These are phyloP conservation scores for Xylariaceae sp. DNA, from an alignment of 2,329 filamentous ascomycete genomes.

Conservation along the genomic window DNA sequence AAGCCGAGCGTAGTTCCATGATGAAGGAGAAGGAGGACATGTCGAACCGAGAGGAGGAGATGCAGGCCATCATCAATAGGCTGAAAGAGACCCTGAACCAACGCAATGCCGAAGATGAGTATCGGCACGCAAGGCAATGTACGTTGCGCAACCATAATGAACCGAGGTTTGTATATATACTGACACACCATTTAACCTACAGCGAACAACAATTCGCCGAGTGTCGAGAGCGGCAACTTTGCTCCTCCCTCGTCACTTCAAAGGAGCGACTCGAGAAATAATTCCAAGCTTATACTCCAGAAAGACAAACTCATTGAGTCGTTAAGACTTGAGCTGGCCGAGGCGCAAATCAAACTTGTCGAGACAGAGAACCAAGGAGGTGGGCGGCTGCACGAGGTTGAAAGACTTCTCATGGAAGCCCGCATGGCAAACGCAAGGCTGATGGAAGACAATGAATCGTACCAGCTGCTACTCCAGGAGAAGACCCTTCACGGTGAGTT, in stretches of 20 bases:
- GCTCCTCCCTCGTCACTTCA: constrained; percentile 81
- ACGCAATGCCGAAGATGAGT: constrained; percentile 58
- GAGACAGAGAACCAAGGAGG: constrained; percentile 93
- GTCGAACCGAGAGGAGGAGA: constrained; percentile 78
- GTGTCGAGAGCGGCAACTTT: constrained; percentile 73
- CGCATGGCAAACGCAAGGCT: constrained; percentile 93
- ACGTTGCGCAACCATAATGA: constrained; percentile 28
- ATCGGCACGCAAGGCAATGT: constrained; percentile 58
- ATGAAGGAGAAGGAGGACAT: constrained; percentile 92
- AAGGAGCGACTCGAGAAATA: constrained; percentile 84
- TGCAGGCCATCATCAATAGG: constrained; percentile 85
- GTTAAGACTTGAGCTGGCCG: constrained; percentile 85
- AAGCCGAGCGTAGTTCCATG: constrained; percentile 82
- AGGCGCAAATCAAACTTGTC: constrained; percentile 91
- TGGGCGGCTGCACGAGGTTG: constrained; percentile 83
- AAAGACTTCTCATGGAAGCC: constrained; percentile 83
- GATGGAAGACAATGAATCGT: constrained; percentile 99
- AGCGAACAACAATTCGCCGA: constrained; percentile 61
- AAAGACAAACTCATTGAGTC: constrained; percentile 97
- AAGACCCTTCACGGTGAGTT: constrained; percentile 96
- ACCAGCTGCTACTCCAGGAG: constrained; percentile 89
- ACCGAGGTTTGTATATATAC: background rate
- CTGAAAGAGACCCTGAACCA: constrained; percentile 86
- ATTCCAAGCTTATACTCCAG: constrained; percentile 84
- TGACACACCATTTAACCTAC: constrained; percentile 22